Percentiles rank a stretch among this genome's conserved stretches.
Evolutionary conservation across 1,284 basidiomycete species (phyloP).

Genomic region (Trametes versicolor): DNA sequence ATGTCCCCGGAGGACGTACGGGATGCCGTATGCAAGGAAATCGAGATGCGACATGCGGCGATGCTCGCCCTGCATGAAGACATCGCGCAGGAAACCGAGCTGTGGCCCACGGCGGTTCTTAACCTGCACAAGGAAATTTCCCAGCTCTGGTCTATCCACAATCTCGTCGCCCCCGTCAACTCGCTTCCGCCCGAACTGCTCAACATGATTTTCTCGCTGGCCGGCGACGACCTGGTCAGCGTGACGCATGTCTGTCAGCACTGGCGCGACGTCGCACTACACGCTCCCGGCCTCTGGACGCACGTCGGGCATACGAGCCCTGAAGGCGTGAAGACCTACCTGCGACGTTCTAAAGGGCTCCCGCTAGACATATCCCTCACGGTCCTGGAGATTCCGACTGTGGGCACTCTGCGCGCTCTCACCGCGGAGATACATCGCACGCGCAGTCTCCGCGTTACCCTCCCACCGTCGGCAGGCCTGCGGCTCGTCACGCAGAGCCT

Average conservation of each 20-base stretch:
- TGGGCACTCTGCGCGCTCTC: not conserved
- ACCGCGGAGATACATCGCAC: constrained; percentile 7
- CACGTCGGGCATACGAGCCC: constrained; percentile 10
- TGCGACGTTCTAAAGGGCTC: constrained; percentile 8
- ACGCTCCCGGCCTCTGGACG: constrained; percentile 16
- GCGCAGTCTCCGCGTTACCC: not conserved
- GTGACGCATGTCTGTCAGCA: constrained; percentile 14
- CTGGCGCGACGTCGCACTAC: constrained; percentile 13
- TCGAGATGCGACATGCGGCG: constrained; percentile 1
- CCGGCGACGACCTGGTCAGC: not conserved
- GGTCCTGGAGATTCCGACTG: not conserved
- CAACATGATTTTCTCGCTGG: not conserved
- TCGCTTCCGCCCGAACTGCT: constrained; percentile 1
- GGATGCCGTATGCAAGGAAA: not conserved
- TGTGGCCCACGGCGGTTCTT: not conserved
- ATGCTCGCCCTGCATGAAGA: no score
- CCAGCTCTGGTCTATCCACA: not conserved
- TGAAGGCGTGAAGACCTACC: constrained; percentile 6
- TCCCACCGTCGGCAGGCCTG: not conserved
- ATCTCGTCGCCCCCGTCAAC: constrained; percentile 1
- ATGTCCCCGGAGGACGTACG: not conserved
- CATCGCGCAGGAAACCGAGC: no score
- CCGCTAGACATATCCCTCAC: constrained; percentile 4
- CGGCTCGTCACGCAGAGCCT: not conserved
- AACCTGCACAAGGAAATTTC: not conserved